Conservation (phyloP, 2,329 filamentous ascomycete species). For the Curvularia lunata region DNA sequence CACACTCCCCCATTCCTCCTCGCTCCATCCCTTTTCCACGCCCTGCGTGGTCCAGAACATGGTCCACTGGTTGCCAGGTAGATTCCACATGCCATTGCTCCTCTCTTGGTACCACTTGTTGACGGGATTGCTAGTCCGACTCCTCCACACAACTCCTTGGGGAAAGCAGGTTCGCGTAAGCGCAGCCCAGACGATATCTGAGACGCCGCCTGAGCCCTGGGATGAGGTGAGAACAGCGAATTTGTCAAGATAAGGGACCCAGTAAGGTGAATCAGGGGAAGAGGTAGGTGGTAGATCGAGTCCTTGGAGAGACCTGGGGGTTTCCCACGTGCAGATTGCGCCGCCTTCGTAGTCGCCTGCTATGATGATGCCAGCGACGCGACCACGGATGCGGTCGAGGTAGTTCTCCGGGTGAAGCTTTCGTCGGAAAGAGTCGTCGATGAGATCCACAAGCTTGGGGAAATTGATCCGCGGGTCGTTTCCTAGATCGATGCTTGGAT, state of each 20-base stretch:
- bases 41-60: constrained; percentile 97
- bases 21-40: constrained; percentile 59
- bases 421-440: constrained; percentile 90
- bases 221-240: constrained; percentile 89
- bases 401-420: constrained; percentile 86
- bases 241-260: constrained; percentile 93
- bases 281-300: neutral
- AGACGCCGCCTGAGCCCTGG: constrained; percentile 90
- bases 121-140: constrained; percentile 87
- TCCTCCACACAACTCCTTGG: constrained; percentile 88
- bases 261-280: constrained; percentile 57
- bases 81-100: constrained; percentile 80
- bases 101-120: constrained; percentile 99
- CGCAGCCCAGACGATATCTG: constrained; percentile 94
- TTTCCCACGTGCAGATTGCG: constrained; percentile 94
- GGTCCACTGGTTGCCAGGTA: constrained; percentile 85
- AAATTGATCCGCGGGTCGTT: constrained; percentile 80
- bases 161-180: constrained; percentile 93
- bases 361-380: constrained; percentile 89
- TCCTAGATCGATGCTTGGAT: constrained; percentile 70
- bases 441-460: constrained; percentile 79
- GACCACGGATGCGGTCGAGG: constrained; percentile 76
- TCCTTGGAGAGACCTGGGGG: constrained; percentile 63
- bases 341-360: constrained; percentile 97
- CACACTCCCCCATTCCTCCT: constrained; percentile 53